Percentiles rank a stretch among this genome's conserved stretches.
Evolutionary conservation across 495 filamentous ascomycete species (phyloP).

Genomic region (Talaromyces proteolyticus): DNA sequence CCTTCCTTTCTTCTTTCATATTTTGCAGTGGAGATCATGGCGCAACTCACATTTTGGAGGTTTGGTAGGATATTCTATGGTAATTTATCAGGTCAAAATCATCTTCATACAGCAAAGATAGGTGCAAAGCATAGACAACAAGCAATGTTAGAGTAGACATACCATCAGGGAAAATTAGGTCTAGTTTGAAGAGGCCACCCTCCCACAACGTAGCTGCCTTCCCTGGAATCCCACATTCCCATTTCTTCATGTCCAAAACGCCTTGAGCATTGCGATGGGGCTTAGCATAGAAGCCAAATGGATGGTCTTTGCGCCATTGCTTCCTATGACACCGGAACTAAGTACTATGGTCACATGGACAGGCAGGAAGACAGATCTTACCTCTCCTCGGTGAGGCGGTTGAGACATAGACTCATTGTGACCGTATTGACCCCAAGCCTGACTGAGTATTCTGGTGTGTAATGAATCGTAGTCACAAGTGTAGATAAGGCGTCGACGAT

Average conservation of each 20-base stretch:
- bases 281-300: constrained; percentile 94
- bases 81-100: constrained; percentile 14
- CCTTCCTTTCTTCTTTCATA: no score
- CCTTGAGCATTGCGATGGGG: constrained; percentile 74
- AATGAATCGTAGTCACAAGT: no score
- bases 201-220: constrained; percentile 97
- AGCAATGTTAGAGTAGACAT: constrained; percentile 26
- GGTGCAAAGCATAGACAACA: background rate
- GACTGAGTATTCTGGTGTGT: background rate
- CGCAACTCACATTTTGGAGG: constrained; percentile 86
- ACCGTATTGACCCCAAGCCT: background rate
- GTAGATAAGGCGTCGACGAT: no score
- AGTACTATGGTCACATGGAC: background rate
- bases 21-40: no score
- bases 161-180: constrained; percentile 93
- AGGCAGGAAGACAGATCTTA: constrained; percentile 26
- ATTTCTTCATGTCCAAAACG: constrained; percentile 85
- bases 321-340: constrained; percentile 50
- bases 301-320: constrained; percentile 94
- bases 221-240: constrained; percentile 94
- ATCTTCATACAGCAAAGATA: constrained; percentile 1
- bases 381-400: constrained; percentile 89
- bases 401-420: constrained; percentile 80
- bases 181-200: constrained; percentile 90
- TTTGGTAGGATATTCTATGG: constrained; percentile 93